A percentile compares a stretch with the other conserved stretches of the same genome.
Conservation (phyloP, 345 rosid genomes). For the Draba incana region DNA sequence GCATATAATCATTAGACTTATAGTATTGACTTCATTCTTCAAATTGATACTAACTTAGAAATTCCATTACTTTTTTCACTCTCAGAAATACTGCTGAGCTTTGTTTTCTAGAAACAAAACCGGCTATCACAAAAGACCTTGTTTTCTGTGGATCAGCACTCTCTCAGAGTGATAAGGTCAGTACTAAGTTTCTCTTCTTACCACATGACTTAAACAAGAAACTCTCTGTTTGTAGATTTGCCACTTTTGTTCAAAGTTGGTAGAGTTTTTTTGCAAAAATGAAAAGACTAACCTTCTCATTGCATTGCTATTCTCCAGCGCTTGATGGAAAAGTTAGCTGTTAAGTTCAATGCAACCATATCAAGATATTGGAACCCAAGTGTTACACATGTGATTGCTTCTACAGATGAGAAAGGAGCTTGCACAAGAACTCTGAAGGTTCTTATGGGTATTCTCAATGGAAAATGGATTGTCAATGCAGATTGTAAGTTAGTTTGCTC, state of each 20-base stretch:
- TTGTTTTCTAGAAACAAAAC: constrained; percentile 35
- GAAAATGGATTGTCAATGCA: constrained; percentile 75
- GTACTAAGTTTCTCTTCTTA: constrained; percentile 33
- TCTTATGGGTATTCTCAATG: constrained; percentile 82
- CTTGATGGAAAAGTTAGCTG: constrained; percentile 61
- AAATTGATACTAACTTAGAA: constrained; percentile 1
- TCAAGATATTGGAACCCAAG: constrained; percentile 73
- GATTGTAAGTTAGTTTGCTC: constrained; percentile 58
- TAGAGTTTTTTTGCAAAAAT: constrained; percentile 1
- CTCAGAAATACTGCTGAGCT: constrained; percentile 52
- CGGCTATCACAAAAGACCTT: constrained; percentile 47
- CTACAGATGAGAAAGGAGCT: constrained; percentile 67
- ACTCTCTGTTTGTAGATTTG: constrained; percentile 3
- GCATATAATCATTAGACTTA: not conserved
- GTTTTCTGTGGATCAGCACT: constrained; percentile 89
- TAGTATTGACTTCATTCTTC: not conserved
- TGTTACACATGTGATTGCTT: constrained; percentile 87
- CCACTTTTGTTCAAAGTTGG: constrained; percentile 2
- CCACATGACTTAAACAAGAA: not conserved
- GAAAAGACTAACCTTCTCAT: constrained; percentile 10
- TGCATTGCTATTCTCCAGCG: constrained; percentile 45
- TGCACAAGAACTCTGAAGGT: constrained; percentile 82
- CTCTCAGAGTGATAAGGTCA: constrained; percentile 77
- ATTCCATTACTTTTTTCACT: not conserved
- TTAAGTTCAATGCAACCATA: constrained; percentile 56